Evolutionary conservation across 2,329 filamentous ascomycete genomes (phyloP), one percentile per base, ranked within the genome.

Genomic region (Apiospora rasikravindrae): DNA sequence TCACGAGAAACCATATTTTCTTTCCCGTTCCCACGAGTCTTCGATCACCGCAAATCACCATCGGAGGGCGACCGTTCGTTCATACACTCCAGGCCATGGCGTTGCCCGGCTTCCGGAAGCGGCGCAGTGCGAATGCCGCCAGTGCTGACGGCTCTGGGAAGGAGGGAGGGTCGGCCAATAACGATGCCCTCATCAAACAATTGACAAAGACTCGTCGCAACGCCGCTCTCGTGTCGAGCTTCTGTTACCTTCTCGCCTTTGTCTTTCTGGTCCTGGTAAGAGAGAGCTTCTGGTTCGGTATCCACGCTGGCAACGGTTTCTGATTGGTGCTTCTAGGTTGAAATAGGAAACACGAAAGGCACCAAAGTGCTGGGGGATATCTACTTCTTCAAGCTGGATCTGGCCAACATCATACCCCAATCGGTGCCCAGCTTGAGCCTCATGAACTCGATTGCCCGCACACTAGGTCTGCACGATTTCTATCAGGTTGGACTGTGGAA

Each of bases 401-500:
- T 98, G 68, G 89, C 93, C 76, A 89, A 97, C 78, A 92, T 98
- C 80, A 92, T 98, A 71, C 93, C 93, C 0, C 85, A 90, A 45
- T 90, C 89, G 6, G 88, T 94, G 22, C 92, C 92, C 57, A 92
- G 90, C 91, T 13, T 84, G 33, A 77, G 76, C 11, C 87, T 98
- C 66, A 92, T 97, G 82, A 97, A 97, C 85, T 94, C 91, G 66
- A 95, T 98, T 75, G 94, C 95, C 4, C 91, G 94, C 69, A 94
- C 92, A 29, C 86, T 98, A 70, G 96, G 95, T 42, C 87, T 98
- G 68, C 94, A 97, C 81, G 96, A 98, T 82, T 98, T 97, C 83
- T 98, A 98, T 82, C 93, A 95, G 78, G 93, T 97, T 40, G 95
- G 95, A 7, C 84, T 98, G 53, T 98, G 96, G 96, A 92, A 91